Percentiles rank a stretch among this genome's conserved stretches.
Evolutionary conservation across 2,329 filamentous ascomycete species (phyloP).

Genomic region (Fusarium buharicum): DNA sequence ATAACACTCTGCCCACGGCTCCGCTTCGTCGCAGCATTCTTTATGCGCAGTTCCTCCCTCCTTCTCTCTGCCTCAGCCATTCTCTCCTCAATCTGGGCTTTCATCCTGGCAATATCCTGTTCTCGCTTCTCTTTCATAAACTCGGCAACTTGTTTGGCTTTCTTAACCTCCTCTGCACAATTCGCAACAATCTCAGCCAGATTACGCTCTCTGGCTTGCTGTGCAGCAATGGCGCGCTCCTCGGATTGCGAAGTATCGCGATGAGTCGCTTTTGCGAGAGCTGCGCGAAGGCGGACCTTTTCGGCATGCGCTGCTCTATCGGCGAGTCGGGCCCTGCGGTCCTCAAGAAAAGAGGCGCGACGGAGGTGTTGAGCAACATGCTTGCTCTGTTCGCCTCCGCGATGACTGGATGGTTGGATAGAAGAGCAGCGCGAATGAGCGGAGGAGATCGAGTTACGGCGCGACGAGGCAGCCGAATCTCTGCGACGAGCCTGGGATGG

Average conservation of each 20-base stretch:
- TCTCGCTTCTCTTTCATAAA: conserved; percentile 83
- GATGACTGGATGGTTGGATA: conserved; percentile 62
- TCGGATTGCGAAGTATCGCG: conserved; percentile 74
- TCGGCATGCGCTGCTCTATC: conserved; percentile 85
- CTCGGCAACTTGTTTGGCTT: conserved; percentile 84
- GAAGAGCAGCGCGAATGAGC: conserved; percentile 75
- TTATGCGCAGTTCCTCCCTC: conserved; percentile 70
- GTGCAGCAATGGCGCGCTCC: conserved; percentile 79
- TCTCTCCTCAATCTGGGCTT: conserved; percentile 81
- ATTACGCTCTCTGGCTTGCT: conserved; percentile 81
- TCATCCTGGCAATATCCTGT: conserved; percentile 75
- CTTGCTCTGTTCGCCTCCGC: conserved; percentile 74
- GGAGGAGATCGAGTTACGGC: conserved; percentile 82
- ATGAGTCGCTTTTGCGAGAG: conserved; percentile 75
- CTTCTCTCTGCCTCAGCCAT: conserved; percentile 80
- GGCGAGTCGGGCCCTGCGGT: conserved; percentile 80
- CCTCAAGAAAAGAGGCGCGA: conserved; percentile 82
- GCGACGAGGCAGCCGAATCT: conserved; percentile 80
- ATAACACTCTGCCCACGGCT: conserved; percentile 64
- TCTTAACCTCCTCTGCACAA: conserved; percentile 84
- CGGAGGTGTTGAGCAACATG: conserved; percentile 82
- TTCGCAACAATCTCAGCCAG: conserved; percentile 82
- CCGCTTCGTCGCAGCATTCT: conserved; percentile 60
- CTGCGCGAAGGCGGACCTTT: conserved; percentile 81
- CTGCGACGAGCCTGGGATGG: conserved; percentile 73